A percentile compares a stretch with the other conserved stretches of the same genome.
These are phyloP conservation scores for Thymus quinquecostatus DNA, from an alignment of 257 asterid genomes.

Conservation along the genomic window DNA sequence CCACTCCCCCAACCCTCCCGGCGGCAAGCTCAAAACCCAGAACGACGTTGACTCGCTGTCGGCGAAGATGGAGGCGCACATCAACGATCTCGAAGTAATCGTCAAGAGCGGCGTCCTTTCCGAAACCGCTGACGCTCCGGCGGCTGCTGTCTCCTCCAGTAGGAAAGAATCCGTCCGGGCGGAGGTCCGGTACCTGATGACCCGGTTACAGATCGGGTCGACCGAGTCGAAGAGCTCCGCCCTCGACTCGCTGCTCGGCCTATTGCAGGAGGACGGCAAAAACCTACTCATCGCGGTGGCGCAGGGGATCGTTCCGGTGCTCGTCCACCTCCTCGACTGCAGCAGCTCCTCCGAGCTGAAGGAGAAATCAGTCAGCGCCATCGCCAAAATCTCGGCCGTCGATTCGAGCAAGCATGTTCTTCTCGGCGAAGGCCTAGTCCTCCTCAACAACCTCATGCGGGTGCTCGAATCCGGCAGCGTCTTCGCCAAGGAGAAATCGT, in stretches of 20 bases:
- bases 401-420: conserved; percentile 70
- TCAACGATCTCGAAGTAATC: conserved; percentile 68
- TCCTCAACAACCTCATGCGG: conserved; percentile 68
- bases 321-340: conserved; percentile 72
- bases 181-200: conserved; percentile 66
- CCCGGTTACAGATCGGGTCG: conserved; percentile 93
- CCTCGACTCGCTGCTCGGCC: conserved; percentile 67
- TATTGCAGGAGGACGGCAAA: conserved; percentile 78
- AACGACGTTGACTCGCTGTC: conserved; percentile 68
- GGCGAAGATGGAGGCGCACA: conserved; percentile 62
- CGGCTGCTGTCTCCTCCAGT: conserved; percentile 32
- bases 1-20: conserved; percentile 44
- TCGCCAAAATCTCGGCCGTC: conserved; percentile 70
- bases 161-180: conserved; percentile 60
- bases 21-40: conserved; percentile 86
- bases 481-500: conserved; percentile 78
- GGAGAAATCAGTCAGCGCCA: conserved; percentile 68
- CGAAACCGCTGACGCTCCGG: conserved; percentile 30
- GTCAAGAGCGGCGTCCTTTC: conserved; percentile 51
- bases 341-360: conserved; percentile 66
- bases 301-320: conserved; percentile 82
- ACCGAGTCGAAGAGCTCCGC: conserved; percentile 68
- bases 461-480: conserved; percentile 88
- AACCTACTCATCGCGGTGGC: conserved; percentile 74
- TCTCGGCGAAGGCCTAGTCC: conserved; percentile 64